Conservation (phyloP, 495 filamentous ascomycete species). For the Paragyromitra xinjiangensis region DNA sequence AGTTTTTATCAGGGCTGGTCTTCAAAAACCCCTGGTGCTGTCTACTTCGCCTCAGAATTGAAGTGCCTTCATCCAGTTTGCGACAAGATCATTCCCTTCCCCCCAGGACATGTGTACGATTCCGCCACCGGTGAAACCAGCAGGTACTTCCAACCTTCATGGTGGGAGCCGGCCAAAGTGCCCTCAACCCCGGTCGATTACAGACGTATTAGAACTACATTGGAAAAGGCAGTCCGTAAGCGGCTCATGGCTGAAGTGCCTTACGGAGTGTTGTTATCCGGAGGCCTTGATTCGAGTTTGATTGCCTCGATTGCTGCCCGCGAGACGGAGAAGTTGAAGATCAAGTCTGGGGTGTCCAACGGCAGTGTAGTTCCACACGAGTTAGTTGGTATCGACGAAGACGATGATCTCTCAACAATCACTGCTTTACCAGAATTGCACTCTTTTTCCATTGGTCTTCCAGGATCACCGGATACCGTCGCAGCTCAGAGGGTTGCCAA, state of each 20-base stretch:
- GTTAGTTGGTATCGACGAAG: constrained; percentile 92
- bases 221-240: constrained; percentile 94
- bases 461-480: constrained; percentile 85
- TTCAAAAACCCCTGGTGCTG: constrained; percentile 78
- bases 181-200: constrained; percentile 83
- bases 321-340: constrained; percentile 80
- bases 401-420: constrained; percentile 86
- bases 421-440: constrained; percentile 92
- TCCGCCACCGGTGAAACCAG: constrained; percentile 82
- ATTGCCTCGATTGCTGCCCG: constrained; percentile 95
- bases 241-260: constrained; percentile 98
- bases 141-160: constrained; percentile 87
- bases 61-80: constrained; percentile 94
- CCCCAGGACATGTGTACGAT: constrained; percentile 94
- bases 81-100: constrained; percentile 93
- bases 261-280: constrained; percentile 94
- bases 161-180: constrained; percentile 85
- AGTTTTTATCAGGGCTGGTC: constrained; percentile 96
- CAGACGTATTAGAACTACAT: constrained; percentile 76
- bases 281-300: constrained; percentile 93
- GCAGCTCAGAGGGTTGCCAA: constrained; percentile 90
- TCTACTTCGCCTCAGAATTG: constrained; percentile 96
- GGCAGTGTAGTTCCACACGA: constrained; percentile 63
- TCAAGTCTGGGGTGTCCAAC: constrained; percentile 65
- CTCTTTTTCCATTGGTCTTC: constrained; percentile 97